phyloP scores from a whole-genome alignment of 805 yeast genomes.

The Yarrowia keelungensis region DNA sequence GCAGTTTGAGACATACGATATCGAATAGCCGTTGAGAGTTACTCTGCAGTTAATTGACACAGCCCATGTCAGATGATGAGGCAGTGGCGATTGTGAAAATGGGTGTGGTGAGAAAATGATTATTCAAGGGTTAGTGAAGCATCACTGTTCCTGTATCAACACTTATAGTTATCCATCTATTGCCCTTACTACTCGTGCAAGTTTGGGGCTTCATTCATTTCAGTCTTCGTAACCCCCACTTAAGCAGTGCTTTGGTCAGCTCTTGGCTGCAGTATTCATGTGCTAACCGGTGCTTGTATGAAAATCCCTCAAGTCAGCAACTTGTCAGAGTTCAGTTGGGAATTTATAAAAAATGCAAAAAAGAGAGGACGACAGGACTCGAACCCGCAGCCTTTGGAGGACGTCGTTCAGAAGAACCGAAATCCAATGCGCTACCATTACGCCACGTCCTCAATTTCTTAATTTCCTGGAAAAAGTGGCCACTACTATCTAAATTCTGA shows the following conservation, averaged over 20 bases:
- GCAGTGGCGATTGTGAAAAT: too few relatives aligned
- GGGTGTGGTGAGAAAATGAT: too few relatives aligned
- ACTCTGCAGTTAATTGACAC: neutral
- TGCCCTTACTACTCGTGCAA: neutral
- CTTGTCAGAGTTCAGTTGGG: too few relatives aligned
- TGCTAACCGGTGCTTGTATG: neutral
- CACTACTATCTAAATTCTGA: conserved; percentile 2
- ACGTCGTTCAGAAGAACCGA: conserved; percentile 31
- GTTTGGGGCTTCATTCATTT: too few relatives aligned
- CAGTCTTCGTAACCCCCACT: too few relatives aligned
- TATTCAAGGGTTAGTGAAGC: too few relatives aligned
- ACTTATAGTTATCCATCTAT: neutral
- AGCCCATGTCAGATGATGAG: neutral
- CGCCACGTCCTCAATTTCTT: conserved; percentile 18
- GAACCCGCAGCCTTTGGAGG: conserved; percentile 34
- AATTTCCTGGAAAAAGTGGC: neutral
- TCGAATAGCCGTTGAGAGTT: conserved; percentile 11
- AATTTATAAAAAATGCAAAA: neutral
- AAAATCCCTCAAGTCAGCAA: conserved; percentile 11
- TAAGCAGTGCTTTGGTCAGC: conserved; percentile 18
- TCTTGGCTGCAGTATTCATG: conserved; percentile 14
- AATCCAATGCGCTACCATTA: conserved; percentile 31
- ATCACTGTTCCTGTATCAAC: too few relatives aligned
- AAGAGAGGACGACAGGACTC: conserved; percentile 34
- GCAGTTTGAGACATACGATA: conserved; percentile 25